phyloP scores from a whole-genome alignment of 768 basidiomycete species.

The Russula earlei region DNA sequence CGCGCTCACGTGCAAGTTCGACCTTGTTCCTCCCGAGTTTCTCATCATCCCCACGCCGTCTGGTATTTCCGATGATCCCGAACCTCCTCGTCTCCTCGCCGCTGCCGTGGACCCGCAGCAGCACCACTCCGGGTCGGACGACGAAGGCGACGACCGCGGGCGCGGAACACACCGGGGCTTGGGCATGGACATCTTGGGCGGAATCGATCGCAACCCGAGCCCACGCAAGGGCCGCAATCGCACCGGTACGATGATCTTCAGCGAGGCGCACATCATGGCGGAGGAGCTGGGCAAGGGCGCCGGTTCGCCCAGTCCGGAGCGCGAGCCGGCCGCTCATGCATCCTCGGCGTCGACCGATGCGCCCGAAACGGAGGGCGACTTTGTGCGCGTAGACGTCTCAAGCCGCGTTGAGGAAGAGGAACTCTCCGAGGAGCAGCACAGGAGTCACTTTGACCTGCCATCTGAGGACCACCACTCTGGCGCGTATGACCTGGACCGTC shows the following conservation, averaged over 20 bases:
- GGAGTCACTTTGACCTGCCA: not conserved
- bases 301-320: slow-evolving; percentile 11
- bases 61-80: slow-evolving; percentile 25
- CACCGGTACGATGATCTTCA: slow-evolving; percentile 71
- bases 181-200: slow-evolving; percentile 8
- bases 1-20: slow-evolving; percentile 68
- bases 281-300: slow-evolving; percentile 32
- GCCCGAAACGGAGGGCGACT: slow-evolving; percentile 7
- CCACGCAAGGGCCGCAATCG: slow-evolving; percentile 38
- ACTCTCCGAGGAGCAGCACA: not conserved
- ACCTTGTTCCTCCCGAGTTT: slow-evolving; percentile 75
- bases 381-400: slow-evolving; percentile 10
- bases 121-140: slow-evolving; percentile 1
- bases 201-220: slow-evolving; percentile 18
- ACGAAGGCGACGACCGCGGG: slow-evolving; percentile 16
- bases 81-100: slow-evolving; percentile 15
- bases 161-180: slow-evolving; percentile 14
- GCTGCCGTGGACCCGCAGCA: slow-evolving; percentile 17
- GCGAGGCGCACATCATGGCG: slow-evolving; percentile 32
- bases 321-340: not conserved
- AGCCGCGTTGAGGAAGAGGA: slow-evolving; percentile 5
- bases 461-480: not conserved
- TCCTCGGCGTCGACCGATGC: not conserved
- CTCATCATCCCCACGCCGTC: slow-evolving; percentile 61
- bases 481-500: not conserved